A percentile compares a stretch with the other conserved stretches of the same genome.
phyloP scores from a whole-genome alignment of 768 basidiomycete genomes.

The Leccinum boreale region DNA sequence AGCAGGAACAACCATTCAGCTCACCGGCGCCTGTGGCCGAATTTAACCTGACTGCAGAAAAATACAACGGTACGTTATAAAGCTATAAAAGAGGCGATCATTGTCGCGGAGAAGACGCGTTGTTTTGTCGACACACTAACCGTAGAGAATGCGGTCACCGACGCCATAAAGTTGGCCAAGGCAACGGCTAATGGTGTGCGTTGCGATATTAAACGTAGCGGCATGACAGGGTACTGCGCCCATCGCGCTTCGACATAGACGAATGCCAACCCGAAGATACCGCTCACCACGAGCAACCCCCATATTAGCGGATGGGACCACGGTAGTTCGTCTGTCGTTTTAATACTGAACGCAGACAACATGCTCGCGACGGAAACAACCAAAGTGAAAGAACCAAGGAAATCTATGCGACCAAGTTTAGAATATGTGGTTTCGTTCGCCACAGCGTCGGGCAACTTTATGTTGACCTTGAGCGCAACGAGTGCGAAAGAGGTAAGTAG shows the following conservation, averaged over 20 bases:
- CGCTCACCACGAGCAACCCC: constrained; percentile 59
- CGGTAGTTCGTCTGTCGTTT: constrained; percentile 71
- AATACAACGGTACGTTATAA: constrained; percentile 89
- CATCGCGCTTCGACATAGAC: constrained; percentile 74
- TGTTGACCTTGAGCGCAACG: constrained; percentile 75
- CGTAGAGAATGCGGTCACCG: constrained; percentile 79
- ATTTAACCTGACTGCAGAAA: constrained; percentile 71
- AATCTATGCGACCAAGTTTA: constrained; percentile 80
- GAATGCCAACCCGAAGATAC: constrained; percentile 56
- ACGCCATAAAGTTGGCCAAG: constrained; percentile 72
- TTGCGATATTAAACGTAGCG: constrained; percentile 70
- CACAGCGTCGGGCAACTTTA: constrained; percentile 65
- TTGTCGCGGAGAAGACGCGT: constrained; percentile 1
- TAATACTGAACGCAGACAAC: constrained; percentile 73
- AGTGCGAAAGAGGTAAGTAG: constrained; percentile 67
- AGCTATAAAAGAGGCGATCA: constrained; percentile 41
- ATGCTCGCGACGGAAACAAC: constrained; percentile 67
- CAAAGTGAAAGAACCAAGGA: constrained; percentile 77
- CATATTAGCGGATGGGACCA: constrained; percentile 75
- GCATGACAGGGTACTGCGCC: constrained; percentile 88
- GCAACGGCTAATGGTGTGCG: constrained; percentile 82
- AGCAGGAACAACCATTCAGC: constrained; percentile 17
- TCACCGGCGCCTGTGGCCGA: constrained; percentile 70
- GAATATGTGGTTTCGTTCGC: constrained; percentile 54
- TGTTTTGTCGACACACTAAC: constrained; percentile 34